Conservation (phyloP, 768 basidiomycete species). For the Pleurotus citrinopileatus region DNA sequence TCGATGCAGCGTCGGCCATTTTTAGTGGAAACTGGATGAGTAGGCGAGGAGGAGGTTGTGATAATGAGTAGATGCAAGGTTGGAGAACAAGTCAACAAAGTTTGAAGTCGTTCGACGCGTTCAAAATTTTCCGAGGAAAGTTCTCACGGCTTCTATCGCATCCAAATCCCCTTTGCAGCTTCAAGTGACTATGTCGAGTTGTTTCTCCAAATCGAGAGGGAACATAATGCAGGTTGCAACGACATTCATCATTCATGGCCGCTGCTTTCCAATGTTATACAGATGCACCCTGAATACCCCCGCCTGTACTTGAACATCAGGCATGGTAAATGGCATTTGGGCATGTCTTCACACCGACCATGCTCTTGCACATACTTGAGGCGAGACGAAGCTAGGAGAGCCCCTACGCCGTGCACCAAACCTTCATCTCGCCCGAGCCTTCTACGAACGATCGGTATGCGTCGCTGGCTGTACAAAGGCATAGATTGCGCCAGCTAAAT, state of each 20-base stretch:
- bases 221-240: neutral
- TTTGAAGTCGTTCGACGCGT: conserved; percentile 2
- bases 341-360: too few relatives aligned
- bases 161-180: neutral
- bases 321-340: too few relatives aligned
- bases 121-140: conserved; percentile 3
- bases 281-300: neutral
- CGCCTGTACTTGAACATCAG: too few relatives aligned
- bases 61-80: conserved; percentile 9
- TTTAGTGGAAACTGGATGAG: conserved; percentile 15
- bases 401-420: too few relatives aligned
- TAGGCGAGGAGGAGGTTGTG: conserved; percentile 12
- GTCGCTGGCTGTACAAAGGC: too few relatives aligned
- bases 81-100: conserved; percentile 17
- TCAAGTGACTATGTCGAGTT: neutral
- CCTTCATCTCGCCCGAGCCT: too few relatives aligned
- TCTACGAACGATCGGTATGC: too few relatives aligned
- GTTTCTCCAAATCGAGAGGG: too few relatives aligned
- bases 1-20: conserved; percentile 33
- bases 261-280: neutral
- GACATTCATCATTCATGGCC: neutral
- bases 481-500: too few relatives aligned
- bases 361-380: too few relatives aligned
- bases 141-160: conserved; percentile 3
- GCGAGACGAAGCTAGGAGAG: too few relatives aligned